Evolutionary conservation across 1,284 basidiomycete genomes (phyloP), one percentile per base, ranked within the genome.

Genomic region (Ustilago lituana): DNA sequence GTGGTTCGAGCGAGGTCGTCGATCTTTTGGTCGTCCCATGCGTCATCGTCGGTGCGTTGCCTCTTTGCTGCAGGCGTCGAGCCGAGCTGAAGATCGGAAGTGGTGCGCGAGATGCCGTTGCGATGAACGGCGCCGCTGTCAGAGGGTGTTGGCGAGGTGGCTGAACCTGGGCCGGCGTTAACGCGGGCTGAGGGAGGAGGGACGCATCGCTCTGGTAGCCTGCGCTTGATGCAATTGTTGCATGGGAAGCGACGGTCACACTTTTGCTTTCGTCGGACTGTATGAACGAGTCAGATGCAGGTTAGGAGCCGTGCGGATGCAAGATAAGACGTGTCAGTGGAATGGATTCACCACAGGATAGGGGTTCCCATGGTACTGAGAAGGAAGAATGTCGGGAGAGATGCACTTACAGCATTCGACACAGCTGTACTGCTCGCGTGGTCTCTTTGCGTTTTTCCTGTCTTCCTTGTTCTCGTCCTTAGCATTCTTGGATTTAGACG

Each of bases 221-320:
- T 48, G 1, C 71, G 71, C 37, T 67, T 71, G 63, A 74, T 71
- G 33, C 71, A 74, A 19, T 74, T 64, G 55, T 71, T 67, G 57
- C 71, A 74, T 1, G 71, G 71, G 31, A 67, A 63, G n/a, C 64
- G 65, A 17, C 68, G 54, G 31, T 74, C 71, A 41, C 71, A 74
- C 45, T 74, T 74, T 40, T 74, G 71, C 52, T 74, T 74, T 17
- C 71, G 43, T 17, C 71, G 60, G 50, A 66, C 60, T 67, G 63
- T 9, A 24, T 23, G n/a, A n/a, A n/a, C n/a, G n/a, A n/a, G n/a
- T n/a, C n/a, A n/a, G n/a, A n/a, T n/a, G n/a, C n/a, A n/a, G n/a
- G n/a, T n/a, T n/a, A n/a, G n/a, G n/a, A n/a, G n/a, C n/a, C n/a
- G n/a, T n/a, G n/a, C n/a, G n/a, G n/a, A n/a, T n/a, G n/a, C n/a